Evolutionary conservation across 129 eudicot species (phyloP).

Genomic region (Tagetes patula): DNA sequence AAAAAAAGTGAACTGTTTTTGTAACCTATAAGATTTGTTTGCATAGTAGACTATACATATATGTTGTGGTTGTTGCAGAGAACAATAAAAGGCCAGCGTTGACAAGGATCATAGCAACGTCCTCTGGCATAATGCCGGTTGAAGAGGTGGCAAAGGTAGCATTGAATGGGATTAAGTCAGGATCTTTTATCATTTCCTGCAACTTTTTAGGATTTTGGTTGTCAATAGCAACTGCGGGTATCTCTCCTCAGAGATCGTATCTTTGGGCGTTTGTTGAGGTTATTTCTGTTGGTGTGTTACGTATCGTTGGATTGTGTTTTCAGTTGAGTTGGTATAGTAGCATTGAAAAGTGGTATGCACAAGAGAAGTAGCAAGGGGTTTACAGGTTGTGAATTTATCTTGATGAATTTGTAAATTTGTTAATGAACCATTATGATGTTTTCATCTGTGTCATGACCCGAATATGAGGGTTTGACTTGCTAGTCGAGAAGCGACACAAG

Average conservation of each 20-base stretch:
- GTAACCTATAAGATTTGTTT: no score
- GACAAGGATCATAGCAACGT: constrained; percentile 67
- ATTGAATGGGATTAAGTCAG: constrained; percentile 61
- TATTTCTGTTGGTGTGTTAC: constrained; percentile 43
- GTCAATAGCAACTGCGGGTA: constrained; percentile 69
- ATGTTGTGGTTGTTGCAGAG: constrained; percentile 40
- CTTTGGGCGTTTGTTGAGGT: constrained; percentile 86
- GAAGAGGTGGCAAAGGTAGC: constrained; percentile 72
- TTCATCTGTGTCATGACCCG: no score
- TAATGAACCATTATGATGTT: no score
- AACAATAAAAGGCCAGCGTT: constrained; percentile 62
- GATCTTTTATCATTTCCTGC: constrained; percentile 65
- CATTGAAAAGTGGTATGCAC: constrained; percentile 59
- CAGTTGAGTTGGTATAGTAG: constrained; percentile 79
- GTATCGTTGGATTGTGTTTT: constrained; percentile 59
- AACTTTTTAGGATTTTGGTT: constrained; percentile 62
- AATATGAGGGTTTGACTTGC: no score
- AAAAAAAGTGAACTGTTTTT: background rate
- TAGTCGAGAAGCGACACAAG: no score
- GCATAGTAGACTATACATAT: background rate
- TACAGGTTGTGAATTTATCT: no score
- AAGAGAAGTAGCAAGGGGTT: constrained; percentile 29
- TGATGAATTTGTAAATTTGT: no score
- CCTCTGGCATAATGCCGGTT: constrained; percentile 74
- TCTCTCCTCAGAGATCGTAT: constrained; percentile 73